A percentile compares a stretch with the other conserved stretches of the same genome.
phyloP scores from a whole-genome alignment of 2,329 filamentous ascomycete genomes.

The Aspergillus alliaceus region DNA sequence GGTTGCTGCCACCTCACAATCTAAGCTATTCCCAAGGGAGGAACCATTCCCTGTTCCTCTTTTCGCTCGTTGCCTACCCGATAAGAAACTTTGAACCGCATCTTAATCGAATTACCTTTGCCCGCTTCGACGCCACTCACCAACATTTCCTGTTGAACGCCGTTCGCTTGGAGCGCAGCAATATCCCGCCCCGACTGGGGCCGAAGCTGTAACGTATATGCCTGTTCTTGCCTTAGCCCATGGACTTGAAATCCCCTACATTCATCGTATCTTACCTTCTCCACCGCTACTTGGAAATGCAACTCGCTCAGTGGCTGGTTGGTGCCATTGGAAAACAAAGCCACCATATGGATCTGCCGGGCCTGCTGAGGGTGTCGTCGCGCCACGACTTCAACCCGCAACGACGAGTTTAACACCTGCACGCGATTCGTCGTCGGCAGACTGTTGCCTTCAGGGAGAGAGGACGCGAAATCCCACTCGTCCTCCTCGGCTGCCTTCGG shows the following conservation, averaged over 20 bases:
- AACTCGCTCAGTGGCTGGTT: constrained; percentile 71
- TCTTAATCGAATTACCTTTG: constrained; percentile 78
- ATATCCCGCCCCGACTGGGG: constrained; percentile 82
- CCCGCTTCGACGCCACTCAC: constrained; percentile 71
- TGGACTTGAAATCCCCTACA: background rate
- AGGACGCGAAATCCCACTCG: constrained; percentile 91
- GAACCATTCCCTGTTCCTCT: constrained; percentile 82
- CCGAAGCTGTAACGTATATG: constrained; percentile 75
- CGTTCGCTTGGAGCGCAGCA: constrained; percentile 67
- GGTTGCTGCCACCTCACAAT: background rate
- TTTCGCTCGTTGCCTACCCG: constrained; percentile 61
- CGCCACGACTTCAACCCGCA: constrained; percentile 74
- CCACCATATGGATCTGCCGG: constrained; percentile 67
- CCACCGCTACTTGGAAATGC: constrained; percentile 89
- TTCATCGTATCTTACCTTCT: constrained; percentile 64
- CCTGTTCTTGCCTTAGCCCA: constrained; percentile 49
- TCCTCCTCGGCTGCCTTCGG: constrained; percentile 65
- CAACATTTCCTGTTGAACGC: constrained; percentile 78
- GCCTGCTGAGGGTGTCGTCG: constrained; percentile 54
- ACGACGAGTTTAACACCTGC: constrained; percentile 66
- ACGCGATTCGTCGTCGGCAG: constrained; percentile 64
- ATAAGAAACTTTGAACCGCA: constrained; percentile 87
- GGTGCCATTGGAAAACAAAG: constrained; percentile 82
- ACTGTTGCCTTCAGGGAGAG: constrained; percentile 63
- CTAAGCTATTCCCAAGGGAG: constrained; percentile 72